phyloP scores from a whole-genome alignment of 106 monocot genomes.

The Platanthera guangdongensis region DNA sequence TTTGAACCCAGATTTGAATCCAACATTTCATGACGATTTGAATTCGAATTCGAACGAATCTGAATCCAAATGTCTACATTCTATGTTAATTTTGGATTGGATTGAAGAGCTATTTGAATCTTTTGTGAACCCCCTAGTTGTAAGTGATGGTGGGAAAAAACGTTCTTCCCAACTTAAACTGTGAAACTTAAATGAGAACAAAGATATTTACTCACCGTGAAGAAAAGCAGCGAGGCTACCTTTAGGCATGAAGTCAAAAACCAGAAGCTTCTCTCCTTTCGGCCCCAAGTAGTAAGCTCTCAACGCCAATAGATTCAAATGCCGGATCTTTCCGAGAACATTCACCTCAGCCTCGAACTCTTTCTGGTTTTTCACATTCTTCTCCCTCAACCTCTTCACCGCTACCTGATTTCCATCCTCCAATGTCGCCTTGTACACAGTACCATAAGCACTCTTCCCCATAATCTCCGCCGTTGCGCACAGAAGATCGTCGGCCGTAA shows the following conservation, averaged over 20 bases:
- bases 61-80: too few relatives aligned
- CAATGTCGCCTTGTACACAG: slow-evolving; percentile 85
- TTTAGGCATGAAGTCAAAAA: slow-evolving; percentile 79
- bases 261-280: slow-evolving; percentile 93
- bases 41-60: too few relatives aligned
- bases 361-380: slow-evolving; percentile 57
- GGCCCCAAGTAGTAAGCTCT: slow-evolving; percentile 85
- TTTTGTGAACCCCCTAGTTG: too few relatives aligned
- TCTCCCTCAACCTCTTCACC: slow-evolving; percentile 90
- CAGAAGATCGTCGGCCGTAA: slow-evolving; percentile 80
- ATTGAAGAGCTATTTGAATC: too few relatives aligned
- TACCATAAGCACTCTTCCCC: slow-evolving; percentile 93
- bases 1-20: too few relatives aligned
- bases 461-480: slow-evolving; percentile 97
- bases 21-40: too few relatives aligned
- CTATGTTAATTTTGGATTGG: too few relatives aligned
- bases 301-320: slow-evolving; percentile 51
- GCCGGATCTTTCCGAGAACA: slow-evolving; percentile 60
- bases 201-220: slow-evolving; percentile 39
- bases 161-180: too few relatives aligned
- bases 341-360: slow-evolving; percentile 77
- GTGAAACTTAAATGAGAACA: too few relatives aligned
- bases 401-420: slow-evolving; percentile 78
- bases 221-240: slow-evolving; percentile 76
- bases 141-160: too few relatives aligned